phyloP scores from a whole-genome alignment of 208 protist species.

The Leishmania martiniquensis region DNA sequence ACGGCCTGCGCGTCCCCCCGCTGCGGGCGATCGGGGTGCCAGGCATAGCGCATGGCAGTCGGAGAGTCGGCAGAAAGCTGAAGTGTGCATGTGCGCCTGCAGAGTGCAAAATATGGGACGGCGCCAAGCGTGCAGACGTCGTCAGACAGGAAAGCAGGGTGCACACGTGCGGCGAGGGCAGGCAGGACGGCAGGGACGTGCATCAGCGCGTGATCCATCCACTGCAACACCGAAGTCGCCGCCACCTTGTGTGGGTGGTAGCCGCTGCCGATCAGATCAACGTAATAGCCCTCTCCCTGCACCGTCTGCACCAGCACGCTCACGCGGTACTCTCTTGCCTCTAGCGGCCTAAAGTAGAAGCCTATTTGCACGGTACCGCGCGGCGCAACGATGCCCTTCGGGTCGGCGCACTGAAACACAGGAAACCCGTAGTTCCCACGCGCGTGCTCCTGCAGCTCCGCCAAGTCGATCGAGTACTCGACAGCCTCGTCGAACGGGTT shows the following conservation, averaged over 20 bases:
- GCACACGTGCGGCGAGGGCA: conserved; percentile 24
- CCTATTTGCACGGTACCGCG: conserved; percentile 49
- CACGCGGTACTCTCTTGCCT: conserved; percentile 77
- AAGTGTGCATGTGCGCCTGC: conserved; percentile 71
- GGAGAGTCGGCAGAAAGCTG: conserved; percentile 25
- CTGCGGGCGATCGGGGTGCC: conserved; percentile 35
- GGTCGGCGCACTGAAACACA: conserved; percentile 89
- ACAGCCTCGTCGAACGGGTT: conserved; percentile 69
- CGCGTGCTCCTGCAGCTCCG: conserved; percentile 47
- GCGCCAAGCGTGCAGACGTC: conserved; percentile 75
- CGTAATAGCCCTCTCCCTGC: conserved; percentile 66
- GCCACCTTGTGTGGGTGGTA: conserved; percentile 72
- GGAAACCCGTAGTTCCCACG: conserved; percentile 83
- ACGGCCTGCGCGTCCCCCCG: conserved; percentile 61
- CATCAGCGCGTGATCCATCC: conserved; percentile 60
- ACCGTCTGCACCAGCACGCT: conserved; percentile 57
- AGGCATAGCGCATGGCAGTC: conserved; percentile 21
- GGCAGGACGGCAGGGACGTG: conserved; percentile 42
- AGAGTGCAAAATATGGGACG: conserved; percentile 82
- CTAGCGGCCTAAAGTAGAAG: conserved; percentile 92
- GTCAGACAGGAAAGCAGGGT: conserved; percentile 61
- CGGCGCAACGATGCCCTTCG: conserved; percentile 69
- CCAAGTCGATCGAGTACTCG: conserved; percentile 69
- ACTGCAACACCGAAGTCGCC: conserved; percentile 22
- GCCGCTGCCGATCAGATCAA: conserved; percentile 77